Conservation (phyloP, 306 rosid species). For the Neltuma alba region DNA sequence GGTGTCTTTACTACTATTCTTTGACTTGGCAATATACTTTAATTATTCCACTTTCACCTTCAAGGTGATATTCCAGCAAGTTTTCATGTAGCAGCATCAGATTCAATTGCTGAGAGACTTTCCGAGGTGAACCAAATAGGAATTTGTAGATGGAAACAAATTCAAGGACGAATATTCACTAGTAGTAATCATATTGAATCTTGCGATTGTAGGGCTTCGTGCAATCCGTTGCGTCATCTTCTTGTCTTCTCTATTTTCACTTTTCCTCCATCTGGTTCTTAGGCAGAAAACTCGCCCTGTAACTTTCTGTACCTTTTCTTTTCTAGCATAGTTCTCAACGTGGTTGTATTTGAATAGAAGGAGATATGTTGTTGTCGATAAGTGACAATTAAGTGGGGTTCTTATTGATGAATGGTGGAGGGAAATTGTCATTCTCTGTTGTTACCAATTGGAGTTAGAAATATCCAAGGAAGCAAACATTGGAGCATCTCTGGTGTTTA, state of each 20-base stretch:
- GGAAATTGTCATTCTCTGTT: neutral
- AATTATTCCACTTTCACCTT: neutral
- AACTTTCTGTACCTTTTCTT: neutral
- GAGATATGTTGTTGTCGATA: neutral
- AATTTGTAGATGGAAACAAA: too few relatives aligned
- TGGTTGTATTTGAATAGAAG: too few relatives aligned
- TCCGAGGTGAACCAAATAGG: slow-evolving; percentile 44
- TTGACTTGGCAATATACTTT: neutral
- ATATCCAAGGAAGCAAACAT: too few relatives aligned
- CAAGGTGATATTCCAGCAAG: too few relatives aligned
- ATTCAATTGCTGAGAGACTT: slow-evolving; percentile 35
- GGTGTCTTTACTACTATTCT: neutral
- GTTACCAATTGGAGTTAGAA: neutral
- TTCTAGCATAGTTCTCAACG: neutral
- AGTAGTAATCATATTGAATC: too few relatives aligned
- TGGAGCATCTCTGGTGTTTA: too few relatives aligned
- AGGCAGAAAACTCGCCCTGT: slow-evolving; percentile 74
- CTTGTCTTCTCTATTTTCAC: slow-evolving; percentile 40
- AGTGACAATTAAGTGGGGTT: neutral
- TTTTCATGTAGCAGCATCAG: neutral
- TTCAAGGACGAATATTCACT: too few relatives aligned
- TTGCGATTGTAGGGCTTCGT: slow-evolving; percentile 58
- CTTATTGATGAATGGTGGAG: neutral
- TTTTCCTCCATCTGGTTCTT: slow-evolving; percentile 62
- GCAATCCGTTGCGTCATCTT: slow-evolving; percentile 65